phyloP scores from a whole-genome alignment of 2,329 filamentous ascomycete genomes.

The Sporothrix dimorphospora region DNA sequence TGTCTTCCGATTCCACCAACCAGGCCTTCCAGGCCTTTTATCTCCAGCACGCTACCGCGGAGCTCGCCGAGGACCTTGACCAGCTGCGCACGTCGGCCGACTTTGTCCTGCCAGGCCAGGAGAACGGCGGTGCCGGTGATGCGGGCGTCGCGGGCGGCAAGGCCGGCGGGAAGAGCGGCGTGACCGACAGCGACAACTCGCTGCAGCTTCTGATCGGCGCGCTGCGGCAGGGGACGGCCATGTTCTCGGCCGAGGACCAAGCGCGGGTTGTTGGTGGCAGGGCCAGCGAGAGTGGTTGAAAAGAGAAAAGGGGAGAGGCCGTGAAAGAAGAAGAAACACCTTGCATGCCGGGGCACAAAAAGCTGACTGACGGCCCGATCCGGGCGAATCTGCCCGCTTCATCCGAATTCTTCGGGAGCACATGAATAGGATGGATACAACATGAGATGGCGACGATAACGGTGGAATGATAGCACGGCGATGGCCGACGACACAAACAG shows the following conservation, averaged over 20 bases:
- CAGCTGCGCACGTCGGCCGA: slow-evolving; percentile 69
- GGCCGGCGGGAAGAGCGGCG: slow-evolving; percentile 8
- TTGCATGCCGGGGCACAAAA: too few relatives aligned
- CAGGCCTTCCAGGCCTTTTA: slow-evolving; percentile 58
- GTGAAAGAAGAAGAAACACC: neutral
- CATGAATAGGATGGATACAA: neutral
- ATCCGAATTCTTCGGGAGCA: neutral
- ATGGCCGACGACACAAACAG: too few relatives aligned
- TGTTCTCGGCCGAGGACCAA: slow-evolving; percentile 59
- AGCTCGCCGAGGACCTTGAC: slow-evolving; percentile 75
- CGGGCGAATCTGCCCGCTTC: neutral
- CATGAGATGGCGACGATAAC: neutral
- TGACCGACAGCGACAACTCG: slow-evolving; percentile 48
- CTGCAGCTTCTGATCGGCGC: slow-evolving; percentile 65
- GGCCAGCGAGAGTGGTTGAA: slow-evolving; percentile 2
- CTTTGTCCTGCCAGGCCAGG: slow-evolving; percentile 61
- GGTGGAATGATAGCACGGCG: too few relatives aligned
- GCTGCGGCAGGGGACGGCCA: slow-evolving; percentile 66
- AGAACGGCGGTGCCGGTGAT: slow-evolving; percentile 66
- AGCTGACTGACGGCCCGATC: neutral
- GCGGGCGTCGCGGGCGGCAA: neutral
- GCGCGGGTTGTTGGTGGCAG: slow-evolving; percentile 37
- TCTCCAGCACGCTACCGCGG: slow-evolving; percentile 67
- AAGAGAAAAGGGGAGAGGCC: neutral
- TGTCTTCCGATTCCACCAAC: neutral